Conservation (phyloP, 2,329 filamentous ascomycete species). For the Diaporthe aspalathi region DNA sequence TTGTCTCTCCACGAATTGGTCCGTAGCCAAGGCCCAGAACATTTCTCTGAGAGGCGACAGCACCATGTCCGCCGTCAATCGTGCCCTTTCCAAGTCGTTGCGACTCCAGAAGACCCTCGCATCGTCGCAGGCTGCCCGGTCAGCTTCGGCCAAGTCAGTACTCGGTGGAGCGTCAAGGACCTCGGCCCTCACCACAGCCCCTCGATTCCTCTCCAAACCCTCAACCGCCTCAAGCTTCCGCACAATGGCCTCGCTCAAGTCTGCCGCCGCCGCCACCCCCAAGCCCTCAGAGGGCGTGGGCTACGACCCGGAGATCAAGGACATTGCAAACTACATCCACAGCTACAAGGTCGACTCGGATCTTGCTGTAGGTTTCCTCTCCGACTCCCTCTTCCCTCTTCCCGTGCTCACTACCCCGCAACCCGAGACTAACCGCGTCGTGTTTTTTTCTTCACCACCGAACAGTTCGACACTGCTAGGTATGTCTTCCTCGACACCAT, state of each 20-base stretch:
- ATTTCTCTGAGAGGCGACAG: constrained; percentile 8
- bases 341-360: constrained; percentile 91
- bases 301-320: constrained; percentile 93
- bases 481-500: constrained; percentile 97
- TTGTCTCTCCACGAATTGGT: neutral
- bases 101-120: constrained; percentile 56
- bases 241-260: constrained; percentile 60
- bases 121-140: constrained; percentile 51
- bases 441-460: constrained; percentile 19
- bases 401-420: constrained; percentile 21
- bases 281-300: constrained; percentile 65
- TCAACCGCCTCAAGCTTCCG: constrained; percentile 56
- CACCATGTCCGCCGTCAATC: constrained; percentile 52
- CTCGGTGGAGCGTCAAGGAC: constrained; percentile 40
- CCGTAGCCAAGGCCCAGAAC: neutral
- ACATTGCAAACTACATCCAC: constrained; percentile 96
- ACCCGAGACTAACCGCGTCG: constrained; percentile 41
- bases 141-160: constrained; percentile 43
- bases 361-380: constrained; percentile 74
- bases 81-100: constrained; percentile 66
- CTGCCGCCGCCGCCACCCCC: constrained; percentile 57
- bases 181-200: constrained; percentile 44
- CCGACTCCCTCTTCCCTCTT: neutral
- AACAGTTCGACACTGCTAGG: constrained; percentile 91
- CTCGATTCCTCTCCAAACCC: constrained; percentile 45